Evolutionary conservation across 2,329 filamentous ascomycete genomes (phyloP).

Genomic region (Gremmenia infestans): DNA sequence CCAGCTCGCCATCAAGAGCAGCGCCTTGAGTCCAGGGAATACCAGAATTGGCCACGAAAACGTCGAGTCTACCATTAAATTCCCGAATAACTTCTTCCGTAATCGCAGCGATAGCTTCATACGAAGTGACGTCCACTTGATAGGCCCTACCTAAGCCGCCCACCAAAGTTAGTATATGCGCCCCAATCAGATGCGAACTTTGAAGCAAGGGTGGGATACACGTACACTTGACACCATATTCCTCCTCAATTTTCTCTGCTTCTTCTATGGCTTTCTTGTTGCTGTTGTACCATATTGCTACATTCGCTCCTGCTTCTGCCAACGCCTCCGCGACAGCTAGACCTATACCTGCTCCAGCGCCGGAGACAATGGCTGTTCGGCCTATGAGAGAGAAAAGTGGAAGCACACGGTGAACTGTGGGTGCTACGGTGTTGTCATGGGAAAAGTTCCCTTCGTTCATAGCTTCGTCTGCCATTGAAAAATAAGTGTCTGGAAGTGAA

Average conservation of each 20-base stretch:
- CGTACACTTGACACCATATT: conserved; percentile 64
- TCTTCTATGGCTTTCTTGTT: conserved; percentile 60
- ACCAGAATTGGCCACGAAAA: conserved; percentile 76
- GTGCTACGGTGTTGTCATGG: conserved; percentile 49
- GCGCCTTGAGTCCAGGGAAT: conserved; percentile 67
- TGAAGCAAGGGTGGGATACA: conserved; percentile 11
- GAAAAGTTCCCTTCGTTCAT: conserved; percentile 43
- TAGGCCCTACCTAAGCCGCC: conserved; percentile 49
- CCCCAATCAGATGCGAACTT: conserved; percentile 4
- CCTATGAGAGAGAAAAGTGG: conserved; percentile 51
- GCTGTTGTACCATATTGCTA: conserved; percentile 53
- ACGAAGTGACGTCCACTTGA: conserved; percentile 54
- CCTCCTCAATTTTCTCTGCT: conserved; percentile 39
- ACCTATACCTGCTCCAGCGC: conserved; percentile 41
- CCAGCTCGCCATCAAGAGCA: conserved; percentile 59
- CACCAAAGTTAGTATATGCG: conserved; percentile 8
- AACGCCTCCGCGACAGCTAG: conserved; percentile 41
- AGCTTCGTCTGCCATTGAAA: conserved; percentile 14
- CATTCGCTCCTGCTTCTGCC: conserved; percentile 40
- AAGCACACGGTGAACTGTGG: conserved; percentile 25
- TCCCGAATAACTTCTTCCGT: conserved; percentile 51
- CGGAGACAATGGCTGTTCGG: conserved; percentile 49
- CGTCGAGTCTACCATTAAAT: conserved; percentile 69
- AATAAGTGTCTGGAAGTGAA: no score
- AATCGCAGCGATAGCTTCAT: conserved; percentile 34